Base-by-base conservation (phyloP, 2,329 filamentous ascomycete genomes). In the Phaeosphaeria sp. region DNA sequence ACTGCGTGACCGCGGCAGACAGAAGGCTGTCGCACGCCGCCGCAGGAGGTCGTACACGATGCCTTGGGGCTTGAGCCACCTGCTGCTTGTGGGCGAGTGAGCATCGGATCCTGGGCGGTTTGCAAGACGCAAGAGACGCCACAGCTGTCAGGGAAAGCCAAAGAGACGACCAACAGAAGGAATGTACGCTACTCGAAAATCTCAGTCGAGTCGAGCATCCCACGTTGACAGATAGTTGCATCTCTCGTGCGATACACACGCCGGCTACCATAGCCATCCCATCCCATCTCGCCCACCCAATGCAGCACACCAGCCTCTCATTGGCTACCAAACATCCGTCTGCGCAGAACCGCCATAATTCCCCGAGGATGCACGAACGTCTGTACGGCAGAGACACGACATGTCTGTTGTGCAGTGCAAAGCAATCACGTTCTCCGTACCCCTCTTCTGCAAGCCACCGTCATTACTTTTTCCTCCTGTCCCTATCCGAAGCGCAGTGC, bases 341-440 rank as follows among this genome's bases (percentile, higher is more conserved):
- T 21, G 40, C 57, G 40, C 60, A 51, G 54, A 51, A 48, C 58
- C 53, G 53, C 45, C 46, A 42, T 49, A 55, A 39, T 39, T 48
- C 53, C 46, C 45, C 44, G 48, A 53, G n/a, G 25, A 20, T 25
- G 45, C 47, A 58, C 59, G 30, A 55, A 56, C 24, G 50, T 43
- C 33, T 60, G 27, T 36, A 43, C 42, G 49, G 44, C 49, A 52
- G 52, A 33, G 24, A 53, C 59, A 64, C 56, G 22, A 40, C 54
- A 57, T 51, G 13, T 5, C 51, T 59, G 57, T 43, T 44, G 60
- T 63, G 51, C 33, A 33, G 59, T 57, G 18, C 50, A 46, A 53
- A 54, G 36, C 51, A 36, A 53, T 65, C 57, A 59, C 60, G 60
- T 55, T 57, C 56, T 50, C 40, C n/a, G 56, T 61, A 61, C 60